Evolutionary conservation across 1,139 yeast species (phyloP).

Genomic region (Saccharomycopsis hybrid): DNA sequence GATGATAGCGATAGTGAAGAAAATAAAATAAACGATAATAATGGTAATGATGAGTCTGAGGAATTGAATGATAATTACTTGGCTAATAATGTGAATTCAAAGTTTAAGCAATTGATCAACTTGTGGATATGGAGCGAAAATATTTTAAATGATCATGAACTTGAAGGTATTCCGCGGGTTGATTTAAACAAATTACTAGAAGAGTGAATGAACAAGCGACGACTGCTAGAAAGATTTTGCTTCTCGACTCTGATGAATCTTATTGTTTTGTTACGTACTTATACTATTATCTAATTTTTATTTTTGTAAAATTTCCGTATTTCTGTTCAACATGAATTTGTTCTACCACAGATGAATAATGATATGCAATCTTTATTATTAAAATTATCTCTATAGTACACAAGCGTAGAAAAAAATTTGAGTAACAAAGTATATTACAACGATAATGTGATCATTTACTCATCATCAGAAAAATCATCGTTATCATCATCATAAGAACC

Average conservation of each 20-base stretch:
- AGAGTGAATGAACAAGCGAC: neutral
- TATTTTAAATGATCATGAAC: slow-evolving; percentile 34
- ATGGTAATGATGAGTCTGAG: slow-evolving; percentile 20
- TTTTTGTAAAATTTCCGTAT: no score
- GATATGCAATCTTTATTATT: no score
- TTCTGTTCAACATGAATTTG: no score
- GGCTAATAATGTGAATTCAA: slow-evolving; percentile 33
- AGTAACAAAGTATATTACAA: no score
- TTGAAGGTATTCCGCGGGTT: slow-evolving; percentile 33
- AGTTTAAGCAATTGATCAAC: slow-evolving; percentile 48
- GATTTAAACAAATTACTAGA: slow-evolving; percentile 19
- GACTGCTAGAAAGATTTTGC: no score
- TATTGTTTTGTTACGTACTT: no score
- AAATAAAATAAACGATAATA: slow-evolving; percentile 16
- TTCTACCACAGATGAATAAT: no score
- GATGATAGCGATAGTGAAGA: slow-evolving; percentile 5
- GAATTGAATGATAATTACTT: slow-evolving; percentile 23
- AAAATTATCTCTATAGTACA: no score
- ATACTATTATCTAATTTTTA: no score
- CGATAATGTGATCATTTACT: no score
- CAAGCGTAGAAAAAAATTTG: no score
- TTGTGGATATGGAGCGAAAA: slow-evolving; percentile 60
- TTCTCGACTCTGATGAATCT: no score
- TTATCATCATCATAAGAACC: slow-evolving; percentile 2
- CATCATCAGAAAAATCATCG: slow-evolving; percentile 4